These are phyloP conservation scores for Ustilago bromivora DNA, from an alignment of 1,284 basidiomycete genomes.

Conservation along the genomic window DNA sequence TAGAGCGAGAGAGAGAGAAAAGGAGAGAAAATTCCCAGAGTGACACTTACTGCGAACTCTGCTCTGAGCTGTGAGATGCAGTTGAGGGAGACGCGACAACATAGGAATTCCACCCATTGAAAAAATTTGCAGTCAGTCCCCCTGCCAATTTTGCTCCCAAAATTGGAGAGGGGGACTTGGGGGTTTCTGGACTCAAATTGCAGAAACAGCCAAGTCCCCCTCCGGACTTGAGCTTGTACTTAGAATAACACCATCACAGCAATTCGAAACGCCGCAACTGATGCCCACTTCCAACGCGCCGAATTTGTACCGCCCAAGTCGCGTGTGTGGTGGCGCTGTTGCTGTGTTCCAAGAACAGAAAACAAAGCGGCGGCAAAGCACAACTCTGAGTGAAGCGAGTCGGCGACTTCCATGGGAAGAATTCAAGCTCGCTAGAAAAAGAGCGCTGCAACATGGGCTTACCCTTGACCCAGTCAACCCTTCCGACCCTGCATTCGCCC, in stretches of 20 bases:
- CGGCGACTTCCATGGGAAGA: conserved; percentile 16
- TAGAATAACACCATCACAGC: no score
- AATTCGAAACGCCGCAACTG: no score
- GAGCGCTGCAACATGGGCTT: conserved; percentile 1
- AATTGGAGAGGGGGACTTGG: no score
- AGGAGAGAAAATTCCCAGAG: not conserved
- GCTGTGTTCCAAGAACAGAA: not conserved
- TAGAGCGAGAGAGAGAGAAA: not conserved
- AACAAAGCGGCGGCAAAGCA: not conserved
- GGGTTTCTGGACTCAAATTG: no score
- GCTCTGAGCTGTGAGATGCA: not conserved
- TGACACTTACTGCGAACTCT: not conserved
- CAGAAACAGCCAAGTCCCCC: no score
- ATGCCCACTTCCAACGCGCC: not conserved
- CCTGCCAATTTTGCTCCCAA: no score
- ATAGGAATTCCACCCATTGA: no score
- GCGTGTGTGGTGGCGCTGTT: conserved; percentile 21
- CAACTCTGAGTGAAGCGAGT: not conserved
- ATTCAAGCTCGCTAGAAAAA: conserved; percentile 6
- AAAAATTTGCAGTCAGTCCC: no score
- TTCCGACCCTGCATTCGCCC: conserved; percentile 5
- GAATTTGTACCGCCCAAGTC: conserved; percentile 6
- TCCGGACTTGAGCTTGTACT: no score
- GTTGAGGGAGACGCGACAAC: no score
- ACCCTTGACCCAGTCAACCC: not conserved